These are phyloP conservation scores for Debaryomyces singareniensis DNA, from an alignment of 1,139 yeast genomes.

Conservation along the genomic window DNA sequence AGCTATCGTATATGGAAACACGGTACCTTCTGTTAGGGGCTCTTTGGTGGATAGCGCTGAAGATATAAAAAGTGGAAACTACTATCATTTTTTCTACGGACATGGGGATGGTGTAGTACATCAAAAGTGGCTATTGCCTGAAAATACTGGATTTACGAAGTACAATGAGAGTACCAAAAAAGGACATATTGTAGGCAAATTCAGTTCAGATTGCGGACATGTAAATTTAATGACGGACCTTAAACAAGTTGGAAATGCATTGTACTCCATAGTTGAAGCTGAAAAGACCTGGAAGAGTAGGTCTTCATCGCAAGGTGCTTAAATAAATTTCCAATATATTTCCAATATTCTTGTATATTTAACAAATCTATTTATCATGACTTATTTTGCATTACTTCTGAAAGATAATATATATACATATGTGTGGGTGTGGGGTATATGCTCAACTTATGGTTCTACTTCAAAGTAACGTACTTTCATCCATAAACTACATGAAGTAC, in stretches of 20 bases:
- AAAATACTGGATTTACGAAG: conserved; percentile 52
- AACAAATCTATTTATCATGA: too few species aligned
- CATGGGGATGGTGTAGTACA: conserved; percentile 94
- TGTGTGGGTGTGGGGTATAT: background rate
- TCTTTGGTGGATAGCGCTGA: conserved; percentile 56
- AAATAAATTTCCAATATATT: too few species aligned
- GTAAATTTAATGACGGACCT: conserved; percentile 73
- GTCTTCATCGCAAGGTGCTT: conserved; percentile 2
- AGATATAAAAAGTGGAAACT: conserved; percentile 65
- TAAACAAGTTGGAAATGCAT: conserved; percentile 63
- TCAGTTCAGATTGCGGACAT: conserved; percentile 66
- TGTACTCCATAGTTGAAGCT: conserved; percentile 52
- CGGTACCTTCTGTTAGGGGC: conserved; percentile 80
- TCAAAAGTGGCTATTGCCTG: conserved; percentile 78
- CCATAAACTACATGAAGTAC: conserved; percentile 81
- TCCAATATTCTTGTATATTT: too few species aligned
- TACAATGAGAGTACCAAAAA: conserved; percentile 25
- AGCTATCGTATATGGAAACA: conserved; percentile 73
- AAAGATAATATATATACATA: too few species aligned
- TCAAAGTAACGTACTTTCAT: conserved; percentile 63
- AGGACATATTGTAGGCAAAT: conserved; percentile 59
- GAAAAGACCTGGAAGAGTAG: conserved; percentile 35
- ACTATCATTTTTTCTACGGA: conserved; percentile 72
- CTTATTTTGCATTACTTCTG: too few species aligned
- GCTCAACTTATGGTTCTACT: background rate